These are phyloP conservation scores for Scedosporium apiospermum DNA, from an alignment of 2,329 filamentous ascomycete species.

Conservation along the genomic window DNA sequence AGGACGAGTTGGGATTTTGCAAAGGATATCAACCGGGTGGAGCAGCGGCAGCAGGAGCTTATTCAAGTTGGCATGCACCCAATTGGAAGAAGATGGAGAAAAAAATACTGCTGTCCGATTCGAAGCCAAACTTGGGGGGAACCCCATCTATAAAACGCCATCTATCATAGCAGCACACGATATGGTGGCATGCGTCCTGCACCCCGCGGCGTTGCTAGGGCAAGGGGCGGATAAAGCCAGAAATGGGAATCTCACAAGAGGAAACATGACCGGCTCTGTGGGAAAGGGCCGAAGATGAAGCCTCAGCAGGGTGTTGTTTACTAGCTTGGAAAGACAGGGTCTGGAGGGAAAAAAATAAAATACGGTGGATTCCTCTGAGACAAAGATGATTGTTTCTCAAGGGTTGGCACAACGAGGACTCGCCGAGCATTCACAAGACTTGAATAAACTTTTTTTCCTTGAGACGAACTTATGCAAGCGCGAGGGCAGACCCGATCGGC, in stretches of 20 bases:
- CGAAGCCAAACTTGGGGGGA: not conserved
- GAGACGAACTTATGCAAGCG: not conserved
- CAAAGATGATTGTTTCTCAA: no score
- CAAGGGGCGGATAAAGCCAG: slow-evolving; percentile 2
- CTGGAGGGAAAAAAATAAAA: no score
- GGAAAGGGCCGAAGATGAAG: not conserved
- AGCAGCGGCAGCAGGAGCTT: not conserved
- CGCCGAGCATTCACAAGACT: not conserved
- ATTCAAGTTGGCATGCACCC: not conserved
- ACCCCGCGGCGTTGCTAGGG: slow-evolving; percentile 5
- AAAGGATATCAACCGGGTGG: not conserved
- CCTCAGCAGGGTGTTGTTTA: not conserved
- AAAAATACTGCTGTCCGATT: not conserved
- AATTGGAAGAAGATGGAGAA: not conserved
- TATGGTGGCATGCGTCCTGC: not conserved
- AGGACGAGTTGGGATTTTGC: not conserved
- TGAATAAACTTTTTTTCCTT: not conserved
- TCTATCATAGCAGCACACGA: not conserved
- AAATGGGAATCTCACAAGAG: not conserved
- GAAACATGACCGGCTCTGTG: not conserved
- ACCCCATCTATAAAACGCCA: not conserved
- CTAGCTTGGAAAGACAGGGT: not conserved
- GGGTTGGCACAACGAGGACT: no score
- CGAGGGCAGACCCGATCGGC: not conserved
- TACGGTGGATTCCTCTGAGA: no score